Conservation (phyloP, 805 yeast species). For the Brettanomyces bruxellensis region DNA sequence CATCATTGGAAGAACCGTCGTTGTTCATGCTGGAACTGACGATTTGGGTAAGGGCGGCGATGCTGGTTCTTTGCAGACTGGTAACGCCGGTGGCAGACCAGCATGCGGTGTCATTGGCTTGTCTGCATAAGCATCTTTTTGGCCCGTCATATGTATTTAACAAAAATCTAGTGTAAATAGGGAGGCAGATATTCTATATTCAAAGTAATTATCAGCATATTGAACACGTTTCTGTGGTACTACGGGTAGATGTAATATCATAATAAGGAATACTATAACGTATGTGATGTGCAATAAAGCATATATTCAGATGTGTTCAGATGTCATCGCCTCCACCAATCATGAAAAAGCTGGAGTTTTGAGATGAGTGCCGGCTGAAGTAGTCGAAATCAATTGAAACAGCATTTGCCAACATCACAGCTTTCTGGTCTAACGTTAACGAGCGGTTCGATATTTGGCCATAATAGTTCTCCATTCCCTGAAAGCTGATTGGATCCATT, state of each 20-base stretch:
- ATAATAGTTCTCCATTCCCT: conserved; percentile 44
- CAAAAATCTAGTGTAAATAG: background rate
- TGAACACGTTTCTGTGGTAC: too few species aligned
- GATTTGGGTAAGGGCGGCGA: conserved; percentile 93
- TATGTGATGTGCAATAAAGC: background rate
- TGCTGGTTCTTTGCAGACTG: conserved; percentile 87
- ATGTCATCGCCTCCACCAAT: conserved; percentile 26
- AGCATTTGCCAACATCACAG: conserved; percentile 78
- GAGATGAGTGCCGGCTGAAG: conserved; percentile 80
- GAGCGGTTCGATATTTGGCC: conserved; percentile 32
- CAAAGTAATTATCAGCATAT: too few species aligned
- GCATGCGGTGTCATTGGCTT: conserved; percentile 98
- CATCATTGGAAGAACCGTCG: conserved; percentile 90
- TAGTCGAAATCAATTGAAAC: conserved; percentile 93
- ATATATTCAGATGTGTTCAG: background rate
- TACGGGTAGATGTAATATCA: too few species aligned
- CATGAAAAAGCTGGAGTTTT: conserved; percentile 31
- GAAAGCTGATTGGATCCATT: conserved; percentile 67
- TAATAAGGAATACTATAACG: too few species aligned
- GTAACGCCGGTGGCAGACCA: conserved; percentile 96
- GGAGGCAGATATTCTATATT: too few species aligned
- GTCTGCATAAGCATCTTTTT: conserved; percentile 30
- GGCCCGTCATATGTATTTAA: background rate
- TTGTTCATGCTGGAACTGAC: conserved; percentile 86
- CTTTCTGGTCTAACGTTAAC: conserved; percentile 72